These are phyloP conservation scores for Metarhizium rileyi DNA, from an alignment of 2,329 filamentous ascomycete genomes.

Conservation along the genomic window DNA sequence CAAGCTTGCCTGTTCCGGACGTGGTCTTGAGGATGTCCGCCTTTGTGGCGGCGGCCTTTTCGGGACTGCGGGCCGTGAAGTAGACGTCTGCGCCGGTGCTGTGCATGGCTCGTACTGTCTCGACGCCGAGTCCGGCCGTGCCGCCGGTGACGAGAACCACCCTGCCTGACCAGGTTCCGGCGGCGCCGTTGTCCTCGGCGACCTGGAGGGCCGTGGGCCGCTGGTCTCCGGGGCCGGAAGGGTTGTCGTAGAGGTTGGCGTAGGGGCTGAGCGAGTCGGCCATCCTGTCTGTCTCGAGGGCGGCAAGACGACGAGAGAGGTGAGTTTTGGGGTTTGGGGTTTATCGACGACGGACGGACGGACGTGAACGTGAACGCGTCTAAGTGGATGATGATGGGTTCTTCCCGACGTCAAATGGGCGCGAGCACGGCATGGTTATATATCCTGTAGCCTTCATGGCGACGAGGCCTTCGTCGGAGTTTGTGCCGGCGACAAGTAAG, in stretches of 20 bases:
- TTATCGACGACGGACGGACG: neutral
- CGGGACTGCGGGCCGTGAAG: neutral
- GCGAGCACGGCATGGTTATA: too few species aligned
- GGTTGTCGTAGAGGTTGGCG: conserved; percentile 3
- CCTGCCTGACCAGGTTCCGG: neutral
- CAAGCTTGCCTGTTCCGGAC: neutral
- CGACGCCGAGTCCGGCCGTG: conserved; percentile 1
- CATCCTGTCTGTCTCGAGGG: neutral
- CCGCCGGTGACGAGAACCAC: conserved; percentile 1
- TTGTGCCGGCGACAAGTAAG: too few species aligned
- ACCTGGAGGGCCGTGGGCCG: conserved; percentile 9
- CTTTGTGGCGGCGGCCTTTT: neutral
- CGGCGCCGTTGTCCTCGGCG: neutral
- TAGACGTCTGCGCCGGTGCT: conserved; percentile 1
- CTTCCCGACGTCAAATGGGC: too few species aligned
- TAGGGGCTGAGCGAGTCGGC: neutral
- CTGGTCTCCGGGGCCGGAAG: conserved; percentile 7
- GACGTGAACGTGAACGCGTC: too few species aligned
- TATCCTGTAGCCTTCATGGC: too few species aligned
- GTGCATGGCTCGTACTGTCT: neutral
- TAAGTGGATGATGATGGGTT: too few species aligned
- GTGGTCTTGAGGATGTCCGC: neutral
- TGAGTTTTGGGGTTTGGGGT: neutral
- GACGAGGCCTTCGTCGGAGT: too few species aligned
- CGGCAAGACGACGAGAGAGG: neutral